phyloP scores from a whole-genome alignment of 2,329 filamentous ascomycete genomes.

The Fusarium sp. region DNA sequence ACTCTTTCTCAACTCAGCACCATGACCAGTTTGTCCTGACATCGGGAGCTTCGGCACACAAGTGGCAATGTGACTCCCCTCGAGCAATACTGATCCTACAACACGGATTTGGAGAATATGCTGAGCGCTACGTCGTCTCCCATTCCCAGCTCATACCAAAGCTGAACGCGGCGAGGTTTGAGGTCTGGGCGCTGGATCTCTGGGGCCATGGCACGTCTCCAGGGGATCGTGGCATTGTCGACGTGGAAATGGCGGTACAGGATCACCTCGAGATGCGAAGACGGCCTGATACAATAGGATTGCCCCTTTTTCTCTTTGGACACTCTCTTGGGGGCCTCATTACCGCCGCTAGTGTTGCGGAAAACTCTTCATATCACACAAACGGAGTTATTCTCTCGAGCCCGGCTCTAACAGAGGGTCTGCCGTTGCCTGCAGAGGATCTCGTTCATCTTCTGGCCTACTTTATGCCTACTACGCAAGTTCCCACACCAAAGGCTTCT shows the following conservation, averaged over 20 bases:
- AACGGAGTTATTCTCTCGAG: neutral
- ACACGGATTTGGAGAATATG: neutral
- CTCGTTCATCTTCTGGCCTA: neutral
- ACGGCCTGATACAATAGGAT: neutral
- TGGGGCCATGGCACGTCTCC: neutral
- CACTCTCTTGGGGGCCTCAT: neutral
- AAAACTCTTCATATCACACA: neutral
- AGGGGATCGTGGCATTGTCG: neutral
- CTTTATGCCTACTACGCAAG: neutral
- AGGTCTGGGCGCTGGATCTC: neutral
- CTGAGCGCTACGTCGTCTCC: neutral
- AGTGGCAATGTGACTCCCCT: neutral
- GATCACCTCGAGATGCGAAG: neutral
- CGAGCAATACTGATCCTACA: neutral
- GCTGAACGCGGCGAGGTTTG: neutral
- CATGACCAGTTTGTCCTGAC: neutral
- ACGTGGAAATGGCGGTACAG: conserved; percentile 1
- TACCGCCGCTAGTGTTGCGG: neutral
- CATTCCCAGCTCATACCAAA: neutral
- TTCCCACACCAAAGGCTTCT: neutral
- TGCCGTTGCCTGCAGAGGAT: neutral
- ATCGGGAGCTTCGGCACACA: neutral
- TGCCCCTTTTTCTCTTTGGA: neutral
- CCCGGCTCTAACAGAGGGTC: neutral
- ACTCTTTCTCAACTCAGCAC: no score